Conservation (phyloP, 257 asterid species). For the Scutellaria baicalensis region DNA sequence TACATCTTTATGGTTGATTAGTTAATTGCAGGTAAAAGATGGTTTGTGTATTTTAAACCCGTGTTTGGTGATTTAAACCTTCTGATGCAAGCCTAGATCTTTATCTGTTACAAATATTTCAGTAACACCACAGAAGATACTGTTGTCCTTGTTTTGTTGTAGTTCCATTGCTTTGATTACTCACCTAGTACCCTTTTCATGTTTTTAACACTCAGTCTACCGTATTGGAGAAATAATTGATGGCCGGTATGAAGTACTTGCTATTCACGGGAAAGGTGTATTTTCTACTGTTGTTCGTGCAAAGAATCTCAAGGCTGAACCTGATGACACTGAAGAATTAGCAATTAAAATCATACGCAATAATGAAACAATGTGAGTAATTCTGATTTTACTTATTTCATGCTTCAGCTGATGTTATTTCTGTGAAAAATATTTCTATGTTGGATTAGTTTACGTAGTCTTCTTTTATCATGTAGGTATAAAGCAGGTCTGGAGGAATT, state of each 20-base stretch:
- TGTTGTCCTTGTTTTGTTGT: too few species aligned
- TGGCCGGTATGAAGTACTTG: conserved; percentile 84
- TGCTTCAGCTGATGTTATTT: not conserved
- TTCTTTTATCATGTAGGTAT: conserved; percentile 41
- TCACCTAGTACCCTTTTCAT: not conserved
- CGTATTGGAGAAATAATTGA: conserved; percentile 95
- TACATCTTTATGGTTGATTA: not conserved
- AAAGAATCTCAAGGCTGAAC: conserved; percentile 79
- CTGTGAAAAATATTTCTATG: not conserved
- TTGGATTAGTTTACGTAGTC: not conserved
- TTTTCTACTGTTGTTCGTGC: conserved; percentile 97
- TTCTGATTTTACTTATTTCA: conserved; percentile 7
- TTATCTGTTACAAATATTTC: not conserved
- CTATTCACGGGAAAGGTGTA: conserved; percentile 98
- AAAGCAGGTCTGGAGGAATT: conserved; percentile 97
- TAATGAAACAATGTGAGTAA: conserved; percentile 82
- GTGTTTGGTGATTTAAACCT: not conserved
- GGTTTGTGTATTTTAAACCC: not conserved
- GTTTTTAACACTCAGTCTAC: conserved; percentile 44
- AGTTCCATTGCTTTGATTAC: too few species aligned
- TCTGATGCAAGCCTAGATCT: not conserved
- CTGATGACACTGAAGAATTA: conserved; percentile 77
- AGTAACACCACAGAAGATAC: too few species aligned
- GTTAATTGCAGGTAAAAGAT: not conserved
- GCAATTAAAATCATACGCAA: conserved; percentile 93